Evolutionary conservation across 352 stramenopile species (phyloP), one percentile per base, ranked within the genome.

Genomic region (Globisporangium splendens): DNA sequence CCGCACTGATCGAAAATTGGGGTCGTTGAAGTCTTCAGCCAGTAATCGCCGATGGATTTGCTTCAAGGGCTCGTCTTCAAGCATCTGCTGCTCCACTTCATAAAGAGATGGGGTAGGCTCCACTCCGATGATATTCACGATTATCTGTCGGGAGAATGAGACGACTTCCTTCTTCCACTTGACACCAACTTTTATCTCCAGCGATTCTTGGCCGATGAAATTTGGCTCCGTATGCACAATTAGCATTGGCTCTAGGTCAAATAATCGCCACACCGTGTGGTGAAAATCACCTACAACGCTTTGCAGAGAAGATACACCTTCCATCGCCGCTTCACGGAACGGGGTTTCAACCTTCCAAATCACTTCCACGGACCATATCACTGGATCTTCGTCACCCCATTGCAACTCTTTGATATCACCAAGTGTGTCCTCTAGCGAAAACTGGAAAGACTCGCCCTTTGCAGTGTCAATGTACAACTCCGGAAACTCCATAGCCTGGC

Each of bases 261-360:
- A 62, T 6, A 75, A 47, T 50, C 65, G 65, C 68, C 68, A 75
- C 42, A 43, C 28, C 5, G 54, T 72, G n/a, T 68, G 28, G 3
- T 33, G 15, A 8, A 24, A 49, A 2, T 50, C 56, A 42, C 59
- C 21, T n/a, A 50, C 21, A 18, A 50, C 17, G 38, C 48, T 38
- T 52, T 50, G 8, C 14, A 28, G 46, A 8, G 61, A 58, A 6
- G 65, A 68, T 24, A 47, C 39, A 15, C 61, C 53, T 49, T 42
- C 50, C 42, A 75, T 70, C 33, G 17, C 20, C 24, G 51, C 61
- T 14, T 62, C 42, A n/a, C 46, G n/a, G 24, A 72, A 59, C 3
- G 50, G 41, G 12, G 61, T 65, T 5, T 42, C 22, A 0, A 22
- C 24, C 21, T 24, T 56, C 64, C 68, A 72, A 17, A 46, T 24